These are phyloP conservation scores for Cladobotryum mycophilum DNA, from an alignment of 2,329 filamentous ascomycete species.

Conservation along the genomic window DNA sequence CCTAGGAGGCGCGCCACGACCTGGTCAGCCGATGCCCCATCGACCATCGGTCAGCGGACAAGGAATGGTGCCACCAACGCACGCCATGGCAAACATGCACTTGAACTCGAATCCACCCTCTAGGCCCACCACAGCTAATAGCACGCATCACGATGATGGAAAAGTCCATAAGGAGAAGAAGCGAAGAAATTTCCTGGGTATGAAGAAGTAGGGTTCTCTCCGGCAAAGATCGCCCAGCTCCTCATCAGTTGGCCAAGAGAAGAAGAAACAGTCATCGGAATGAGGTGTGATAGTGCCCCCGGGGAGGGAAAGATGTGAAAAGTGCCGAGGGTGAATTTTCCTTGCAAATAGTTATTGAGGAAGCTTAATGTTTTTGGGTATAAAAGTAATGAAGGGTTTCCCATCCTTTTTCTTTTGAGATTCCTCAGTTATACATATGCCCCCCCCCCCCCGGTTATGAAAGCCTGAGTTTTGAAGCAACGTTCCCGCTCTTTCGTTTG, in stretches of 20 bases:
- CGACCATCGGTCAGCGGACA: slow-evolving; percentile 1
- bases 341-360: too few species aligned
- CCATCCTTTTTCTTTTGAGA: too few species aligned
- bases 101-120: slow-evolving; percentile 27
- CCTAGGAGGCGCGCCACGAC: slow-evolving; percentile 5
- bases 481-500: too few species aligned
- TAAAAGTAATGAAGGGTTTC: too few species aligned
- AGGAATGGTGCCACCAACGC: slow-evolving; percentile 38
- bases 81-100: slow-evolving; percentile 51
- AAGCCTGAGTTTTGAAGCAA: too few species aligned
- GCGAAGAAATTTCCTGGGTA: slow-evolving; percentile 51
- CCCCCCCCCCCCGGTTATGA: too few species aligned
- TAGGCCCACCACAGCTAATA: slow-evolving; percentile 3
- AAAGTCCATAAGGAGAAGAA: slow-evolving; percentile 56
- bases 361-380: too few species aligned
- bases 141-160: slow-evolving; percentile 24
- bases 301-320: too few species aligned
- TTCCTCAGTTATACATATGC: too few species aligned
- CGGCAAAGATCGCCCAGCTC: slow-evolving; percentile 15
- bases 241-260: not conserved
- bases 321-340: too few species aligned
- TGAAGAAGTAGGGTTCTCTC: slow-evolving; percentile 48
- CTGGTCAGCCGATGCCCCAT: slow-evolving; percentile 17
- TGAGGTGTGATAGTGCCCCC: not conserved
- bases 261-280: not conserved